Base-by-base conservation (phyloP, 2,329 filamentous ascomycete genomes). In the Paecilomyces niveus region DNA sequence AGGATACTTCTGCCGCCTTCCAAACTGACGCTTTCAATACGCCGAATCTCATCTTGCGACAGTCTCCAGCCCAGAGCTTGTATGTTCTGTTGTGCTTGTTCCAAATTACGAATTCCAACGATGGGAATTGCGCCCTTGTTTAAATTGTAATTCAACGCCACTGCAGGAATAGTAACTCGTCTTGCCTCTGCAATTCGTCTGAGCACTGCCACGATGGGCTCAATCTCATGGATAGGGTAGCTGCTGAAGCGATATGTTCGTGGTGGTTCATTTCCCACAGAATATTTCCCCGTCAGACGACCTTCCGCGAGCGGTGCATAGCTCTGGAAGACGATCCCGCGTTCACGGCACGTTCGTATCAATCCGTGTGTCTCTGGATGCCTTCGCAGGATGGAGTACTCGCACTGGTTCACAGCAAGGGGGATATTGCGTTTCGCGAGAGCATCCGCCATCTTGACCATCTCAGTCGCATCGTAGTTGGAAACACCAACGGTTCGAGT, bases 91-190 rank as follows among this genome's bases (percentile, higher is more conserved):
- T 72, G 65, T 5, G 73, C 75, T 67, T 79, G 76, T n/a, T 72
- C 69, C 15, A 68, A 62, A 52, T 74, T 76, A 52, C 76, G 71
- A 3, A 78, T 67, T 0, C 76, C 77, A 4, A 76, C 74, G 2
- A 79, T 61, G 0, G 77, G 78, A 5, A 78, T 66, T 7, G 74
- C 73, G 0, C 77, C 77, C 65, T 79, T 80, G 54, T 72, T 72
- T 31, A 80, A 70, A 9, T 73, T 73, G 62, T 74, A 79, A 60
- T 80, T 80, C 32, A 80, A 61, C 35, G 76, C 75, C 3, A 79
- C 73, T 1, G 76, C 75, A 26, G 73, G 69, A 15, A 72, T 61
- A 18, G 62, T 63, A 13, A 75, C 71, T 4, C 67, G 69, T 9
- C 66, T 68, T 57, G 70, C 68, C 8, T 72, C 68, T 0, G 72